Percentiles rank a stretch among this genome's conserved stretches.
Conservation (phyloP, 2,329 filamentous ascomycete species). For the Rhinocladiella similis region DNA sequence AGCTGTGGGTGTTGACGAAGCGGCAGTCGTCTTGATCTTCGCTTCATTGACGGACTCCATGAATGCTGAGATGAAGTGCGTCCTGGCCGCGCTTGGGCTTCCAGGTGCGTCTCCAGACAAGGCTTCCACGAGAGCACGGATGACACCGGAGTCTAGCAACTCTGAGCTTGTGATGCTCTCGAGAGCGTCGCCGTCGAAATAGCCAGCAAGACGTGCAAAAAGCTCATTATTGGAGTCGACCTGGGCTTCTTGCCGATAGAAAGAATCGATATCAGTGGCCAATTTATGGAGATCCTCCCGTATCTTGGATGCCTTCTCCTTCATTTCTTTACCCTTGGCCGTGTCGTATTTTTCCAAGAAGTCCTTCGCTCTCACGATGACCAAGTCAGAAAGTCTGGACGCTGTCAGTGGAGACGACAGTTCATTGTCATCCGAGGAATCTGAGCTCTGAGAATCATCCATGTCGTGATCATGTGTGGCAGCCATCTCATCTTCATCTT, state of each 20-base stretch:
- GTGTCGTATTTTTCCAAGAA: constrained; percentile 84
- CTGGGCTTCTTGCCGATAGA: constrained; percentile 54
- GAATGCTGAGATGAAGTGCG: constrained; percentile 86
- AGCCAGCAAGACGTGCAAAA: constrained; percentile 74
- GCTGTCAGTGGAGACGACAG: constrained; percentile 39
- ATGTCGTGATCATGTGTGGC: constrained; percentile 55
- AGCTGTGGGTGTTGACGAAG: constrained; percentile 69
- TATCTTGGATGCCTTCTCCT: constrained; percentile 75
- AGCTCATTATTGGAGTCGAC: constrained; percentile 58
- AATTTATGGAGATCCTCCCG: constrained; percentile 70
- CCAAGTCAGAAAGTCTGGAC: constrained; percentile 66
- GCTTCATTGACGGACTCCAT: constrained; percentile 69
- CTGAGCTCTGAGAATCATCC: constrained; percentile 69
- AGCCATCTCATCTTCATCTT: constrained; percentile 54
- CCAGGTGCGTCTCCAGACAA: constrained; percentile 48
- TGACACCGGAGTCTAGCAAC: constrained; percentile 84
- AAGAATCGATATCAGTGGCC: constrained; percentile 68
- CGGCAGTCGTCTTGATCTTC: constrained; percentile 64
- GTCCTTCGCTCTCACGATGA: constrained; percentile 73
- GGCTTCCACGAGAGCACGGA: constrained; percentile 77
- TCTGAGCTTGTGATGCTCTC: constrained; percentile 96
- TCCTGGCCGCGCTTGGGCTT: constrained; percentile 58
- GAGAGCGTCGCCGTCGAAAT: constrained; percentile 85
- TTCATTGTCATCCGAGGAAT: constrained; percentile 49
- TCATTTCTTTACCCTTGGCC: constrained; percentile 71